Conservation (phyloP, 345 rosid genomes). For the Gossypium arboreum region DNA sequence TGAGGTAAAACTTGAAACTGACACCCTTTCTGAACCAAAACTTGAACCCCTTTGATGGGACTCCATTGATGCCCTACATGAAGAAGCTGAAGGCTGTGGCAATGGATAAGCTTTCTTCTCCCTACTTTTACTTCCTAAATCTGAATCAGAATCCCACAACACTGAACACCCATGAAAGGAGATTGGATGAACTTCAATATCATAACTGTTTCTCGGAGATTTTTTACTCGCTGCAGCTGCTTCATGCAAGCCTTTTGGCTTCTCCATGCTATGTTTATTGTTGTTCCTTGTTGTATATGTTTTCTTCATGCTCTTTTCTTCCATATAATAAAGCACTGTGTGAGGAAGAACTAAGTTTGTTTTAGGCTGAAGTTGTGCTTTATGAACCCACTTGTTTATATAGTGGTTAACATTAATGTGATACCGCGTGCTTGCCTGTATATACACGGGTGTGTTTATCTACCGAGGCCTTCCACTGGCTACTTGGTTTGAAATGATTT, state of each 20-base stretch:
- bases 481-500: background rate
- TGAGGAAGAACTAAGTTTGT: too few species aligned
- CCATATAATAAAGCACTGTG: background rate
- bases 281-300: background rate
- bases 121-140: background rate
- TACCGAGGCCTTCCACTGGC: background rate
- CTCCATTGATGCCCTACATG: background rate
- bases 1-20: conserved; percentile 6
- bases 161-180: conserved; percentile 11
- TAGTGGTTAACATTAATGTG: background rate
- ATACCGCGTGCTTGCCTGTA: background rate
- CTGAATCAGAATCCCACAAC: background rate
- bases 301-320: background rate
- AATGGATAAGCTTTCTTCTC: conserved; percentile 11
- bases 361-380: background rate
- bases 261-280: background rate
- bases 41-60: background rate
- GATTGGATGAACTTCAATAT: background rate
- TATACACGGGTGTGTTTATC: background rate
- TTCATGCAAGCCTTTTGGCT: background rate
- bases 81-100: conserved; percentile 16
- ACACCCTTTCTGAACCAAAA: conserved; percentile 1
- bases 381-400: background rate
- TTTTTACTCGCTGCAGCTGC: background rate
- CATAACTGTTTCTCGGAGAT: background rate